phyloP scores from a whole-genome alignment of 768 basidiomycete genomes.

The Macrolepiota albuminosa region DNA sequence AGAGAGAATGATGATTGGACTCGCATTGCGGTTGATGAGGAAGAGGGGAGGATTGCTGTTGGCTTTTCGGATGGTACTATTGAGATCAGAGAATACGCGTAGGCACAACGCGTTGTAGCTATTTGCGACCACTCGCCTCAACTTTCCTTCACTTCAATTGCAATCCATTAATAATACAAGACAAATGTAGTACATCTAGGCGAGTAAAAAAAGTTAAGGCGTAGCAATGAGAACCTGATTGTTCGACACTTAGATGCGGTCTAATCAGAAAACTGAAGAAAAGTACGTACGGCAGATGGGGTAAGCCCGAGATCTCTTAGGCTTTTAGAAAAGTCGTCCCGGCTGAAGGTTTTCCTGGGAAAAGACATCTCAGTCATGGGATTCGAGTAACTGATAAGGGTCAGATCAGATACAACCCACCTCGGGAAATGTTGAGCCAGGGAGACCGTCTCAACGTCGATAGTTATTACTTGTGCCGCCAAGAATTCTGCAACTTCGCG shows the following conservation, averaged over 20 bases:
- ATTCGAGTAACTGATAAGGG: background rate
- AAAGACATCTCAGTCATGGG: background rate
- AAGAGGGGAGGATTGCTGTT: constrained; percentile 41
- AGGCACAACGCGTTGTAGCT: constrained; percentile 5
- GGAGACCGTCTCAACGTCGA: constrained; percentile 74
- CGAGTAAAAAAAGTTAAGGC: constrained; percentile 19
- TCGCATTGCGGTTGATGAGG: constrained; percentile 40
- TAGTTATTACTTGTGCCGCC: constrained; percentile 63
- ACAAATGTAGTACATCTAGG: constrained; percentile 2
- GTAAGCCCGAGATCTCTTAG: constrained; percentile 84
- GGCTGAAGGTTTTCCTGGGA: constrained; percentile 71
- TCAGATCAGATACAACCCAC: constrained; percentile 28
- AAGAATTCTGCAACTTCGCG: constrained; percentile 43
- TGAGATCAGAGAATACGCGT: constrained; percentile 45
- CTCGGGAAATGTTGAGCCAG: constrained; percentile 84
- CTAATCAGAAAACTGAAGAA: background rate
- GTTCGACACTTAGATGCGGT: background rate
- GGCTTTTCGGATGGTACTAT: constrained; percentile 45
- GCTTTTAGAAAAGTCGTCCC: constrained; percentile 71
- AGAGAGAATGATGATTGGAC: constrained; percentile 48
- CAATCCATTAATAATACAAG: constrained; percentile 5
- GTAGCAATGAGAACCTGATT: constrained; percentile 53
- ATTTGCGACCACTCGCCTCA: background rate
- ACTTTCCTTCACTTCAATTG: background rate
- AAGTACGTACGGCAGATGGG: constrained; percentile 72